phyloP scores from a whole-genome alignment of 805 yeast species.

The Candida fluviatilis region DNA sequence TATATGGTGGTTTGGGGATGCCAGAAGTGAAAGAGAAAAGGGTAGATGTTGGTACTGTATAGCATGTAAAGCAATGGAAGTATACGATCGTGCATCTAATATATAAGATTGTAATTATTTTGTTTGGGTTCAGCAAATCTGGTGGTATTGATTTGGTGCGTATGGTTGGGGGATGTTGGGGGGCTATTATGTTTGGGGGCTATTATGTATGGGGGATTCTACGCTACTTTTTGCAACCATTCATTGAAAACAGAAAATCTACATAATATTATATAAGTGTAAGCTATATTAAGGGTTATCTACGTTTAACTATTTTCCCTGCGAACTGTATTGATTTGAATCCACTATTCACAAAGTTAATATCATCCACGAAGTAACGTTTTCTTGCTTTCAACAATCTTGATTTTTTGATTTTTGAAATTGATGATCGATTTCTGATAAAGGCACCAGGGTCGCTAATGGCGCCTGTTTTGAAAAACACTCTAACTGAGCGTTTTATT shows the following conservation, averaged over 20 bases:
- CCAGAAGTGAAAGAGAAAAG: no score
- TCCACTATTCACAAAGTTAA: slow-evolving; percentile 15
- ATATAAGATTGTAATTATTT: no score
- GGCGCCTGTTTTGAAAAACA: slow-evolving; percentile 23
- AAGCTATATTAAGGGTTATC: not conserved
- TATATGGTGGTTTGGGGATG: not conserved
- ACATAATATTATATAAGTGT: no score
- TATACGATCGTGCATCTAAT: no score
- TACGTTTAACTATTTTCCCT: slow-evolving; percentile 15
- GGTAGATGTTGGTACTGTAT: no score
- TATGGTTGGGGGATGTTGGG: no score
- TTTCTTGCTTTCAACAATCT: slow-evolving; percentile 16
- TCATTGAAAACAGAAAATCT: not conserved
- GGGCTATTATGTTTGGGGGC: no score
- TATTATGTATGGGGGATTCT: no score
- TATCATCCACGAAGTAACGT: slow-evolving; percentile 7
- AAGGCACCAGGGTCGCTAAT: slow-evolving; percentile 24
- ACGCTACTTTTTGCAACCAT: not conserved
- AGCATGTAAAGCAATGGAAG: no score
- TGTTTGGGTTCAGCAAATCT: no score
- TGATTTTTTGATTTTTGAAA: slow-evolving; percentile 24
- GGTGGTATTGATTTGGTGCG: no score
- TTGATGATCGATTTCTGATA: slow-evolving; percentile 6
- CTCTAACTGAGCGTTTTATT: slow-evolving; percentile 23
- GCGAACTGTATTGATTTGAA: slow-evolving; percentile 15